phyloP scores from a whole-genome alignment of 164 flowering plant species.

The Warburgia ugandensis region DNA sequence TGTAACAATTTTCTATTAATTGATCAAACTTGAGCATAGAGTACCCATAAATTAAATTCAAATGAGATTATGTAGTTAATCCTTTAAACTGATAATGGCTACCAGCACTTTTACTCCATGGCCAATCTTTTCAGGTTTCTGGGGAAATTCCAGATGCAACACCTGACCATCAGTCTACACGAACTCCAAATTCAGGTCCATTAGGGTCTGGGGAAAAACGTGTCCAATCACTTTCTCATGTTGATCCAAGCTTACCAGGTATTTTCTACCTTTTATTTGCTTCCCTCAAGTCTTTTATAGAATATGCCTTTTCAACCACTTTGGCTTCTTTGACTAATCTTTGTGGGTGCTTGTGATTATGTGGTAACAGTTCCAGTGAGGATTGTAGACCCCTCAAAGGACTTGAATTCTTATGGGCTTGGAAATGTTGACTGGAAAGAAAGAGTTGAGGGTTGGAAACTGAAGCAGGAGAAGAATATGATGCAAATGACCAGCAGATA shows the following conservation, averaged over 20 bases:
- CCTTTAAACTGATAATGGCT: too few relatives aligned
- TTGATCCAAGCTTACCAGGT: slow-evolving; percentile 96
- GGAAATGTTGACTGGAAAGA: slow-evolving; percentile 99
- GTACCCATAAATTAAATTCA: too few relatives aligned
- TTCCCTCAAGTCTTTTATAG: too few relatives aligned
- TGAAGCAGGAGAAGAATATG: slow-evolving; percentile 82
- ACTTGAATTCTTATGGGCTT: slow-evolving; percentile 91
- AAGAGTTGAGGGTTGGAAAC: slow-evolving; percentile 96
- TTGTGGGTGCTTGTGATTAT: slow-evolving; percentile 7
- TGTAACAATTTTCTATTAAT: too few relatives aligned
- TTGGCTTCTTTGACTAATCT: slow-evolving; percentile 2
- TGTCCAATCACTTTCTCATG: slow-evolving; percentile 59
- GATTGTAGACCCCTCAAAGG: slow-evolving; percentile 91
- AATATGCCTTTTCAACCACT: neutral
- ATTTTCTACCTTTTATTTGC: slow-evolving; percentile 2
- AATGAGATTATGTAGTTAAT: too few relatives aligned
- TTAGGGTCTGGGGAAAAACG: slow-evolving; percentile 78
- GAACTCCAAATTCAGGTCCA: slow-evolving; percentile 84
- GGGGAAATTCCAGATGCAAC: slow-evolving; percentile 82
- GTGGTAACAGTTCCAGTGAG: slow-evolving; percentile 75
- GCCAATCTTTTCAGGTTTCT: slow-evolving; percentile 79
- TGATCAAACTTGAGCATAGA: too few relatives aligned
- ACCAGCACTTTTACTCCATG: too few relatives aligned
- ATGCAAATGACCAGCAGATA: slow-evolving; percentile 62
- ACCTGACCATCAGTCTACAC: slow-evolving; percentile 75